Evolutionary conservation across 2,329 filamentous ascomycete species (phyloP).

Genomic region (Ascochyta viciae-villosae): DNA sequence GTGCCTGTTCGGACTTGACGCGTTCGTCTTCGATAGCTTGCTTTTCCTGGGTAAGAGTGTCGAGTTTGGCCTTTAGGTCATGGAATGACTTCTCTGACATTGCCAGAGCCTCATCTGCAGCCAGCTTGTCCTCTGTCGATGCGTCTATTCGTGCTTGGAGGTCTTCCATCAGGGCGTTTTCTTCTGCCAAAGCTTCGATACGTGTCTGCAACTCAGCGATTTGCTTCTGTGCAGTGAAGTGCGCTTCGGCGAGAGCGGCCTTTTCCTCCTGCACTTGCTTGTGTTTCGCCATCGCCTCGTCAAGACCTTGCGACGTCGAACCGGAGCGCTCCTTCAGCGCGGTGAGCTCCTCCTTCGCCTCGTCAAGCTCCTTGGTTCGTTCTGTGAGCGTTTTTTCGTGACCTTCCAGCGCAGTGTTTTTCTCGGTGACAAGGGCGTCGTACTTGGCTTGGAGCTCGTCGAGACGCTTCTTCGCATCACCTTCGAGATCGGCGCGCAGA

Average conservation of each 20-base stretch:
- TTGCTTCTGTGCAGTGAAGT: conserved; percentile 29
- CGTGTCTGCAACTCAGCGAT: conserved; percentile 33
- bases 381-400: conserved; percentile 33
- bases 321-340: conserved; percentile 31
- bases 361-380: conserved; percentile 28
- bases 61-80: conserved; percentile 35
- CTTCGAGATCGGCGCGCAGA: conserved; percentile 45
- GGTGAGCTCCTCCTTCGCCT: conserved; percentile 28
- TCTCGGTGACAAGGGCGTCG: conserved; percentile 40
- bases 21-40: conserved; percentile 23
- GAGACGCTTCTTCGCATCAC: conserved; percentile 44
- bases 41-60: conserved; percentile 26
- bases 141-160: conserved; percentile 22
- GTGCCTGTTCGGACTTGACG: conserved; percentile 19
- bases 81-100: conserved; percentile 16
- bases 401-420: conserved; percentile 30
- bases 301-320: conserved; percentile 31
- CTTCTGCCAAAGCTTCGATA: conserved; percentile 27
- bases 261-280: conserved; percentile 37
- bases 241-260: conserved; percentile 27
- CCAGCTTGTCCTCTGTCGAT: conserved; percentile 28
- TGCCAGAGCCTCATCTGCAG: conserved; percentile 28
- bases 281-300: conserved; percentile 32
- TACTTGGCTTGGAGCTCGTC: conserved; percentile 43
- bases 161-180: conserved; percentile 19